Evolutionary conservation across 352 stramenopile species (phyloP).

Genomic region (Globisporangium nodosum): DNA sequence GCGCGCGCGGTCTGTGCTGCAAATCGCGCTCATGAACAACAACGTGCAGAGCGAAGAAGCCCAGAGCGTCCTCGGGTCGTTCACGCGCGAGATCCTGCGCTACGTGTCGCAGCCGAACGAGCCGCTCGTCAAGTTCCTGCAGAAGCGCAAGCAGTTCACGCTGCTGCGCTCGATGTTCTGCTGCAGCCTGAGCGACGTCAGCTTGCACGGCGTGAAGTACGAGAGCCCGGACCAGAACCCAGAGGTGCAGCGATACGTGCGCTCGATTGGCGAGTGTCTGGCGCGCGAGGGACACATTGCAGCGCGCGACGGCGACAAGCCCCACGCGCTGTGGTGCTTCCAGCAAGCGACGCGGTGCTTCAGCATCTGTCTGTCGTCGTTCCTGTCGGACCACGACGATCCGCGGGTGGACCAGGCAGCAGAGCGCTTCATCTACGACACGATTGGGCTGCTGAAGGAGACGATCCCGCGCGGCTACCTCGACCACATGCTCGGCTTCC

Average conservation of each 20-base stretch:
- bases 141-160: conserved; percentile 63
- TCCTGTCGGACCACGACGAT: conserved; percentile 35
- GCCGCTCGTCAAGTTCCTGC: conserved; percentile 46
- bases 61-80: conserved; percentile 45
- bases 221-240: conserved; percentile 22
- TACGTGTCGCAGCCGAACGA: conserved; percentile 51
- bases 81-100: conserved; percentile 50
- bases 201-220: conserved; percentile 30
- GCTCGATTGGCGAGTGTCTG: conserved; percentile 62
- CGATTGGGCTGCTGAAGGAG: conserved; percentile 60
- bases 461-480: conserved; percentile 53
- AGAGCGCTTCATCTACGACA: conserved; percentile 62
- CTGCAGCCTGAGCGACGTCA: conserved; percentile 56
- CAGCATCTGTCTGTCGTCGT: conserved; percentile 59
- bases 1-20: conserved; percentile 42
- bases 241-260: conserved; percentile 42
- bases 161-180: conserved; percentile 63
- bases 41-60: conserved; percentile 49
- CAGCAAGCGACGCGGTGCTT: conserved; percentile 70
- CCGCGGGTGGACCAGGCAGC: conserved; percentile 19
- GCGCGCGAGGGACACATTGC: conserved; percentile 51
- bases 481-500: conserved; percentile 48
- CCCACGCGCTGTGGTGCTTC: conserved; percentile 54
- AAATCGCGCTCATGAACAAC: conserved; percentile 27
- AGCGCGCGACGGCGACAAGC: conserved; percentile 23